Base-by-base conservation (phyloP, 1,284 basidiomycete species). In the Chalciporus sp. region DNA sequence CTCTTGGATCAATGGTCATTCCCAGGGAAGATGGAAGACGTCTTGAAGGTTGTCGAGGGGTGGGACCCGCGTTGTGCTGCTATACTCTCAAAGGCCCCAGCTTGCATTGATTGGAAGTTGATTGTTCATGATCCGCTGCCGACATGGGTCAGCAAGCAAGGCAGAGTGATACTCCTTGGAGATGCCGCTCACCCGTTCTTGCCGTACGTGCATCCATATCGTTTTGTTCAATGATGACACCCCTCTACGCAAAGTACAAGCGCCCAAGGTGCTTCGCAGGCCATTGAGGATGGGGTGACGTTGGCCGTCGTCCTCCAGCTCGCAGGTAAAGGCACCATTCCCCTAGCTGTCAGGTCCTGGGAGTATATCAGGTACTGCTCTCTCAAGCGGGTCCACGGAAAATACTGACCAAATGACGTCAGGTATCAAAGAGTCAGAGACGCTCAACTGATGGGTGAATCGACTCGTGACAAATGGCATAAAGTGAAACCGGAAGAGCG, bases 71-170 rank as follows among this genome's bases (percentile, higher is more conserved):
- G 64, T 27, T 68, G 66, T 51, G 60, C 63, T 14, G 66, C 66
- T 2, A 51, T 66, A 33, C 46, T 63, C 4, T 58, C 58, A 9
- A 63, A 66, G 48, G 64, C n/a, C n/a, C 63, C 57, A 4, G 56
- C 60, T 7, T 66, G 66, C n/a, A 52, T 67, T 7, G 65, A 67
- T 41, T 66, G 68, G 66, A 66, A 67, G 55, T 42, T 69, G 35
- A 61, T 64, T 9, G 58, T 60, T 42, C 61, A 63, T n/a, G 68
- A 70, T 33, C 66, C 63, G 11, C 58, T 68, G 5, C 62, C 59
- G 27, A 68, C 60, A 6, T 70, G 68, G 62, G 52, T 72, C 41
- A 65, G 62, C 44, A 58, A 59, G 26, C 51, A 45, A 2, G 64
- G 60, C 6, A 51, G 59, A 14, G 55, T 68, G n/a, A 59, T 58